Evolutionary conservation across 306 rosid species (phyloP).

Genomic region (Lathyrus oleraceus): DNA sequence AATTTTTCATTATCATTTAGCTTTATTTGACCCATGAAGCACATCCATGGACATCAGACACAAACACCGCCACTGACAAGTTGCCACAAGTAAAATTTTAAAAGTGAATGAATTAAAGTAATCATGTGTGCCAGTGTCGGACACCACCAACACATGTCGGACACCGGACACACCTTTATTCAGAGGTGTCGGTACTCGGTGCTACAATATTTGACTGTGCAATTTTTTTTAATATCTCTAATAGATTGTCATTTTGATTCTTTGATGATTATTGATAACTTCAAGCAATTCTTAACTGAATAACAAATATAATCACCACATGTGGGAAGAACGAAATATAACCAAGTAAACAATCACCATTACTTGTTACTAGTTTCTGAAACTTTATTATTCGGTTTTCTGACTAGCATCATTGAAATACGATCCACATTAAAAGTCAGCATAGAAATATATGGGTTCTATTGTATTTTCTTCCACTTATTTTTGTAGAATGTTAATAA

Average conservation of each 20-base stretch:
- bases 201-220: too few relatives aligned
- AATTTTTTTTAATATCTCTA: background rate
- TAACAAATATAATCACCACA: conserved; percentile 23
- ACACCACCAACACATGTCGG: too few relatives aligned
- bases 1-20: conserved; percentile 32
- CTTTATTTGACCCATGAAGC: conserved; percentile 3
- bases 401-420: background rate
- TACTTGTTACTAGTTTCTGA: conserved; percentile 23
- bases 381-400: conserved; percentile 23
- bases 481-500: conserved; percentile 5
- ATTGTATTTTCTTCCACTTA: conserved; percentile 1
- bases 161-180: too few relatives aligned
- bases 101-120: too few relatives aligned
- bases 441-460: conserved; percentile 9
- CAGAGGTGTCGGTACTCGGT: too few relatives aligned
- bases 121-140: too few relatives aligned
- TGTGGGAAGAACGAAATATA: conserved; percentile 18
- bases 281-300: background rate
- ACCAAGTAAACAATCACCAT: background rate
- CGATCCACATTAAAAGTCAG: conserved; percentile 18
- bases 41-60: too few relatives aligned
- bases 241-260: conserved; percentile 8
- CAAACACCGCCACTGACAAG: too few relatives aligned
- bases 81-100: too few relatives aligned
- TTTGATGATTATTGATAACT: conserved; percentile 14